Base-by-base conservation (phyloP, 2,329 filamentous ascomycete species). In the Clonostachys sp. region DNA sequence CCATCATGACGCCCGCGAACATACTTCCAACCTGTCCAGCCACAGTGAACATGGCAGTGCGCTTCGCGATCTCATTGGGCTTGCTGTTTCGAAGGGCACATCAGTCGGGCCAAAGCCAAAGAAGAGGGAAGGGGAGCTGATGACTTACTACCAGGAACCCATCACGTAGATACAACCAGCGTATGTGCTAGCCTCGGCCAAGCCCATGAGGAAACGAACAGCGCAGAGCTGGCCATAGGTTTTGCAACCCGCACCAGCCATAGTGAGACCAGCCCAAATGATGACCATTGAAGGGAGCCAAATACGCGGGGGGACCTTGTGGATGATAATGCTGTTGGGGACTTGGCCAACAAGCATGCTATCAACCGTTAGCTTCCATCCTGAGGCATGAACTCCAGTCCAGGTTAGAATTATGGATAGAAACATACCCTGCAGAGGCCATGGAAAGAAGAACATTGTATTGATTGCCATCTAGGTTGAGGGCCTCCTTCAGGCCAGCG, bases 271-370 rank as follows among this genome's bases (percentile, higher is more conserved):
- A 2, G 75, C 80, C 83, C 83, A 86, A 42, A 76, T 51, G 12
- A 82, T 48, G 65, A 83, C 80, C 71, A 80, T 81, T 10, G 67
- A 56, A 0, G 80, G 80, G 53, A 81, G 80, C 66, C 79, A 84
- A 51, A 77, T 68, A 6, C 80, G 69, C 1, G 81, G 82, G 24
- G 73, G 72, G 45, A 86, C 58, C 52, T 83, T 80, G 56, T 84
- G 77, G 6, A 86, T 68, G 3, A 78, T 78, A 5, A 83, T 57
- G 49, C 78, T 80, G 41, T 72, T 75, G 0, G 79, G 79, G 34
- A 83, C 65, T 53, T 84, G 79, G 1, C 80, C 80, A 5, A 83
- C 57, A 8, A 67, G 57, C 51, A 69, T 67, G 17, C 61, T 61
- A 13, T 17, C 33, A 12, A 13, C 2, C 17, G 34, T 12, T 9